phyloP scores from a whole-genome alignment of 805 yeast species.

The Babjeviella inositovora region DNA sequence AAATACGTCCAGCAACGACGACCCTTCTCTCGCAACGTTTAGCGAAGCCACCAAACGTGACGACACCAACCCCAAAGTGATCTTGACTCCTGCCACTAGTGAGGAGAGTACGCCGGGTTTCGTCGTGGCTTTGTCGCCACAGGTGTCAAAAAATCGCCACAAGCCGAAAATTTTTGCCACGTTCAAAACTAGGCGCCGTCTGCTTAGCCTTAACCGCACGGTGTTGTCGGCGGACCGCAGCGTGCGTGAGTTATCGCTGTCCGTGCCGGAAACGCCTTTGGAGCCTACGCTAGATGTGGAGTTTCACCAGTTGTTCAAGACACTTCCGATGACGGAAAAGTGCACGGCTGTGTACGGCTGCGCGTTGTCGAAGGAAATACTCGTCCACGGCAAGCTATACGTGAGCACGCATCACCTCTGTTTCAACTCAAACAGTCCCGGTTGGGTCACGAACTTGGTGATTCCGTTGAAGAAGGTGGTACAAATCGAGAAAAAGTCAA shows the following conservation, averaged over 20 bases:
- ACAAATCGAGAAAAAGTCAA: constrained; percentile 45
- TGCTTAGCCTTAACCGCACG: background rate
- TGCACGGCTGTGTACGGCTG: constrained; percentile 49
- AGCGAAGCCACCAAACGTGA: constrained; percentile 1
- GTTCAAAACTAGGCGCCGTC: background rate
- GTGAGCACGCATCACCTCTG: constrained; percentile 37
- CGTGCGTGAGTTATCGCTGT: background rate
- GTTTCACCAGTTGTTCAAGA: constrained; percentile 42
- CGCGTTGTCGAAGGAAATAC: constrained; percentile 49
- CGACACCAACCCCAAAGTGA: too few species aligned
- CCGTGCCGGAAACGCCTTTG: background rate
- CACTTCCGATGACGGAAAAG: constrained; percentile 29
- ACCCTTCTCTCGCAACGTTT: constrained; percentile 16
- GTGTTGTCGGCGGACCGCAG: background rate
- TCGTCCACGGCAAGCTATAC: constrained; percentile 53
- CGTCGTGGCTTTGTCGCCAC: too few species aligned
- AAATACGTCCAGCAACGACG: constrained; percentile 31
- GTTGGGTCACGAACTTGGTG: constrained; percentile 43
- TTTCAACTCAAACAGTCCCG: constrained; percentile 53
- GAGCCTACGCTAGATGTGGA: constrained; percentile 20
- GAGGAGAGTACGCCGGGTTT: too few species aligned
- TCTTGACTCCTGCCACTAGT: too few species aligned
- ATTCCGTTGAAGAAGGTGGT: constrained; percentile 48
- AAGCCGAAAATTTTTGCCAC: too few species aligned
- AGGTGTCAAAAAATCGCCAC: too few species aligned